These are phyloP conservation scores for Leccinum subtestaceum DNA, from an alignment of 768 basidiomycete species.

Conservation along the genomic window DNA sequence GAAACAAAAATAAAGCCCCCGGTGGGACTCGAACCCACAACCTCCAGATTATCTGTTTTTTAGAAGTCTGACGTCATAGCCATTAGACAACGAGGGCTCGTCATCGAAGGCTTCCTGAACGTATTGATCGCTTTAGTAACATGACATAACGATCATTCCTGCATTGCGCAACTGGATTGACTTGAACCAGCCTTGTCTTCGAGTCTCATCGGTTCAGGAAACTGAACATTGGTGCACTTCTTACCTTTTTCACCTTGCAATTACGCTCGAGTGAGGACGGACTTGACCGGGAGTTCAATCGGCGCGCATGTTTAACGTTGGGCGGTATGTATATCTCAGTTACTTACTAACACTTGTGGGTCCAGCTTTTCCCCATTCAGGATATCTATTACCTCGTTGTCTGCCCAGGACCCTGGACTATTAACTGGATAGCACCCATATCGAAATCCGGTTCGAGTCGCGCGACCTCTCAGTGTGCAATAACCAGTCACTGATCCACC, in stretches of 20 bases:
- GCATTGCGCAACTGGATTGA: background rate
- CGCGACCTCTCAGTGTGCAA: background rate
- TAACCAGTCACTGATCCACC: background rate
- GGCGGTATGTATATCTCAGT: too few species aligned
- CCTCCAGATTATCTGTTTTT: slow-evolving; percentile 75
- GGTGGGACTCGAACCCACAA: slow-evolving; percentile 86
- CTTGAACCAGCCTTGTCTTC: background rate
- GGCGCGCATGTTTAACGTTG: background rate
- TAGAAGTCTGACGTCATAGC: slow-evolving; percentile 90
- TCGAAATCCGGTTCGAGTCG: background rate
- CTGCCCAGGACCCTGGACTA: slow-evolving; percentile 8
- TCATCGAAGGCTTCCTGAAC: background rate
- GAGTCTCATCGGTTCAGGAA: background rate
- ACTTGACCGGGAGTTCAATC: background rate
- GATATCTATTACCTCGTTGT: background rate
- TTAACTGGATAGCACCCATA: background rate
- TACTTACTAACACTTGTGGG: too few species aligned
- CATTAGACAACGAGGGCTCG: slow-evolving; percentile 83
- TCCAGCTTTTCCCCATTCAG: background rate
- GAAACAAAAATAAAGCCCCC: slow-evolving; percentile 49
- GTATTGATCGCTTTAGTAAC: background rate
- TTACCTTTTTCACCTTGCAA: background rate
- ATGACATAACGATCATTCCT: background rate
- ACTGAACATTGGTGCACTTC: background rate
- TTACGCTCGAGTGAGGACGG: too few species aligned